Percentiles rank a stretch among this genome's conserved stretches.
Conservation (phyloP, 2,329 filamentous ascomycete genomes). For the Phialemonium atrogriseum region DNA sequence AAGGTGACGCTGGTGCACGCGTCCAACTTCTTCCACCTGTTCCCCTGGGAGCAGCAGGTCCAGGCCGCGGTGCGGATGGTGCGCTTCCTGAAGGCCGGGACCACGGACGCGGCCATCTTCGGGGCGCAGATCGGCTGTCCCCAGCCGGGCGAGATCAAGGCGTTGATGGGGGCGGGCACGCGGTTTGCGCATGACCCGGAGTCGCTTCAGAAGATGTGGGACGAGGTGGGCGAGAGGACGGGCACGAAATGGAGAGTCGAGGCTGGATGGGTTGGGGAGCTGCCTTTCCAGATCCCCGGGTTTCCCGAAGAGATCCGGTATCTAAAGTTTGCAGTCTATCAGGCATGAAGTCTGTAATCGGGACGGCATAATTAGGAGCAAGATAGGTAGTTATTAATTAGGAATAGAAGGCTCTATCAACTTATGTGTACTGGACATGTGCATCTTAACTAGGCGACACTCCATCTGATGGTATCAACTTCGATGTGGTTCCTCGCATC, state of each 20-base stretch:
- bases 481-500: too few species aligned
- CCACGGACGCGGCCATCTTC: conserved; percentile 13
- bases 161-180: too few species aligned
- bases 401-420: too few species aligned
- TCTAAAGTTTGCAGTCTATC: too few species aligned
- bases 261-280: background rate
- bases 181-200: conserved; percentile 11
- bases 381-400: too few species aligned
- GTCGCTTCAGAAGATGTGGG: conserved; percentile 32
- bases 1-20: conserved; percentile 17
- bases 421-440: too few species aligned
- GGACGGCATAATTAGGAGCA: too few species aligned
- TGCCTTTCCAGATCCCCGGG: too few species aligned
- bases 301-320: too few species aligned
- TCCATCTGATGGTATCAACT: too few species aligned
- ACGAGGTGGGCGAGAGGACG: conserved; percentile 23
- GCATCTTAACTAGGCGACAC: too few species aligned
- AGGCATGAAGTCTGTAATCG: too few species aligned
- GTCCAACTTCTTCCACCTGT: conserved; percentile 21
- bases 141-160: conserved; percentile 10
- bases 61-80: conserved; percentile 13
- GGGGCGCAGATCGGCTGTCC: conserved; percentile 17
- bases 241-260: conserved; percentile 15
- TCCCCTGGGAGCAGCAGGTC: conserved; percentile 16
- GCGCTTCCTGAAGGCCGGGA: conserved; percentile 11